phyloP scores from a whole-genome alignment of 1,139 yeast species.

The Arxiozyma heterogenica region DNA sequence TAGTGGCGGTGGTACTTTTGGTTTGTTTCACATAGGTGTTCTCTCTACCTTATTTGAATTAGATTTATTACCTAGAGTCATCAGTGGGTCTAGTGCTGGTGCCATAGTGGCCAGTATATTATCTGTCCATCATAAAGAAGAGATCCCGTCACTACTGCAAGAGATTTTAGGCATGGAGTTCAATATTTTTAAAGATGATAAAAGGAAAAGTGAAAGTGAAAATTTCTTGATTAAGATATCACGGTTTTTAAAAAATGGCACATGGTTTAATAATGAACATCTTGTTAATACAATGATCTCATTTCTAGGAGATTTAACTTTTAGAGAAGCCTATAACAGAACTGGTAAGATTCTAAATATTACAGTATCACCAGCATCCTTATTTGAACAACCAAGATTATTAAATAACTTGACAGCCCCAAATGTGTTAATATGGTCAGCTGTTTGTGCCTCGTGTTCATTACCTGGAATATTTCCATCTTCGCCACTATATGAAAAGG shows the following conservation, averaged over 20 bases:
- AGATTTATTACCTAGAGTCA: constrained; percentile 71
- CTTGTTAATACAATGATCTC: constrained; percentile 64
- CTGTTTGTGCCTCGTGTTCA: constrained; percentile 94
- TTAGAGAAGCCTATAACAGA: constrained; percentile 85
- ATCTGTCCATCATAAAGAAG: constrained; percentile 73
- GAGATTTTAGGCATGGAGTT: constrained; percentile 50
- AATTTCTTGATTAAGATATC: constrained; percentile 44
- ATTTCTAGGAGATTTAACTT: constrained; percentile 82
- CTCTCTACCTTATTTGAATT: constrained; percentile 66
- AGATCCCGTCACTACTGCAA: constrained; percentile 48
- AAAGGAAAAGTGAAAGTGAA: constrained; percentile 36
- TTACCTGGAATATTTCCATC: constrained; percentile 87
- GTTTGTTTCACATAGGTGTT: constrained; percentile 86
- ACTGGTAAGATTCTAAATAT: constrained; percentile 81
- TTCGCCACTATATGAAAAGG: constrained; percentile 75
- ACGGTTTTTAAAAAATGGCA: constrained; percentile 46
- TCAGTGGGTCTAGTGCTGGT: constrained; percentile 97
- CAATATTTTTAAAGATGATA: constrained; percentile 58
- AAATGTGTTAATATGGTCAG: constrained; percentile 89
- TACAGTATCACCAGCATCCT: constrained; percentile 79
- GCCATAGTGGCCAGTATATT: constrained; percentile 85
- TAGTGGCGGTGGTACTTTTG: constrained; percentile 93
- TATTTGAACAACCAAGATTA: constrained; percentile 73
- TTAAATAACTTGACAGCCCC: constrained; percentile 91
- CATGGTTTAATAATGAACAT: constrained; percentile 75